Percentiles rank a stretch among this genome's conserved stretches.
Conservation (phyloP, 1,139 yeast genomes). For the Waltiozyma sp. region DNA sequence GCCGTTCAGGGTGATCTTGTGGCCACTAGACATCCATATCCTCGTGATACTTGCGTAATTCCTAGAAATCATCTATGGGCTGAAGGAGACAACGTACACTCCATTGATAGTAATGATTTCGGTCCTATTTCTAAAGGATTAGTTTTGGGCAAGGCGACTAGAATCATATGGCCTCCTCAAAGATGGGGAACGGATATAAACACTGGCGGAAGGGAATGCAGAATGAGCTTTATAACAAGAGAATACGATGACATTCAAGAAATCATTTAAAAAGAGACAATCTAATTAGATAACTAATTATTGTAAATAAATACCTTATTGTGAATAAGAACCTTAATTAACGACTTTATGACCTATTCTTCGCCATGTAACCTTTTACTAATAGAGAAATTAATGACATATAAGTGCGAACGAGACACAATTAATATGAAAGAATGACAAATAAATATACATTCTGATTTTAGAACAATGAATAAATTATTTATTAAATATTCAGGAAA, state of each 20-base stretch:
- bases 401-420: no score
- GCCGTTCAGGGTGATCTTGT: conserved; percentile 66
- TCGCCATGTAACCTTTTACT: no score
- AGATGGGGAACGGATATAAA: conserved; percentile 37
- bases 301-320: no score
- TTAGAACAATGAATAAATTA: no score
- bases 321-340: no score
- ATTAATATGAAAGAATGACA: no score
- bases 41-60: conserved; percentile 44
- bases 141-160: conserved; percentile 60
- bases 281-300: no score
- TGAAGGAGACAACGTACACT: conserved; percentile 86
- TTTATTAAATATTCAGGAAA: no score
- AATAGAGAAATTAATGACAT: no score
- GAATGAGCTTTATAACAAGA: conserved; percentile 9
- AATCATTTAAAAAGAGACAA: neutral
- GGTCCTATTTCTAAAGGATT: conserved; percentile 80
- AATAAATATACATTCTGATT: no score
- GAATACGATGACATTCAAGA: neutral
- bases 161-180: conserved; percentile 56
- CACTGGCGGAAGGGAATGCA: conserved; percentile 30
- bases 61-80: conserved; percentile 88
- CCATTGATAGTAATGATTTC: conserved; percentile 72
- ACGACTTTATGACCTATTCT: no score
- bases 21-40: conserved; percentile 52